Base-by-base conservation (phyloP, 352 stramenopile genomes). In the Phytophthora nicotianae region DNA sequence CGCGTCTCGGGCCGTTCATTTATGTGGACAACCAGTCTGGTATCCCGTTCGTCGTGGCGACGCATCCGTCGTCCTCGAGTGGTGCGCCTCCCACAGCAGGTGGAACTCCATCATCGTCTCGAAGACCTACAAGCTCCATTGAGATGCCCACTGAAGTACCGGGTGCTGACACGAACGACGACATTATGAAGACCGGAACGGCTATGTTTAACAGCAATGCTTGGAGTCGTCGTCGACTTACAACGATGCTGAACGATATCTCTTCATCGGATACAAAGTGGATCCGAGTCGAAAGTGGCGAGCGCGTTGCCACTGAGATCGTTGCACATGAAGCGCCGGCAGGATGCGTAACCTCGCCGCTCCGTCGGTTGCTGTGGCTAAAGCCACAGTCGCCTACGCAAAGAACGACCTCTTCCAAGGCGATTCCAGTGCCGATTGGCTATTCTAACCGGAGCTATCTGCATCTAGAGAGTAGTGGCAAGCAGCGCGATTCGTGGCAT, bases 11-110 rank as follows among this genome's bases (percentile, higher is more conserved):
- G 1, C 81, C 84, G 17, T 92, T 88, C 57, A 90, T 95, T 47
- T 95, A 95, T 52, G 83, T 95, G 6, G 86, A 95, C 48, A 95
- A 95, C 46, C 84, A 95, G 45, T 91, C 84, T 2, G 86, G 86
- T 9, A 93, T 95, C 49, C 80, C 80, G 20, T 91, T 95, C 64
- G 60, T 88, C n/a, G 76, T 91, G 8, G 86, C 86, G n/a, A 85
- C 75, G 4, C 77, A 89, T 43, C 70, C 74, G 26, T 71, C 75
- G 13, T 72, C 65, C 13, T 75, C 66, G 10, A 43, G 37, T 50
- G 47, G 35, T 49, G 27, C 55, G 40, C 3, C 24, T 9, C 10
- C 61, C 19, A 32, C 62, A 61, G 40, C 50, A 4, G 38, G 52
- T 20, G 59, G 50, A 67, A 69, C 51, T 4, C 50, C 62, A 3